Evolutionary conservation across 176 grass and related monocot species (phyloP), one percentile per base, ranked within the genome.

Genomic region (Eragrostis nindensis): DNA sequence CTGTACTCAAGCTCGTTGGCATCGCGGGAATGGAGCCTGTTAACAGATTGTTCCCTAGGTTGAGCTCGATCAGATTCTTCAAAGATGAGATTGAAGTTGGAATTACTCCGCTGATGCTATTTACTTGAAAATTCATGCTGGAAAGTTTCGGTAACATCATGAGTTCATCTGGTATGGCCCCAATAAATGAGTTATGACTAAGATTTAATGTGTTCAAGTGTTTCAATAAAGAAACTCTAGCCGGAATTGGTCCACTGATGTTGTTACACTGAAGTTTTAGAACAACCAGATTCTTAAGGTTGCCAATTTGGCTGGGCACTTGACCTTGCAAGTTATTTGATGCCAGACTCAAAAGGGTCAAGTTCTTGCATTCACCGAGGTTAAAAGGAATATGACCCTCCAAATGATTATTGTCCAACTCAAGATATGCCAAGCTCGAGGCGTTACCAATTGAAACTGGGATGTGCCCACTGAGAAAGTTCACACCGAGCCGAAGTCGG

Each of bases 381-480:
- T 86, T 39, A 5, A 18, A 40, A 3, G 85, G 79, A 53, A 94
- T 88, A 36, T 52, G 6, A 12, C 65, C 78, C 30, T 2, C 22
- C 47, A 90, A 68, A 0, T 74, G 30, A 65, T 94, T 94, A 12
- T 0, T 22, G 62, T 86, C 25, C 74, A 94, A 83, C 55, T 78
- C 82, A 9, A 90, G 42, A 75, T 83, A 73, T 25, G n/a, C 27
- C 66, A 94, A 73, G 29, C 0, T 8, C 5, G 41, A 62, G 17
- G 85, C 77, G 10, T 80, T 3, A 3, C 85, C 54, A 19, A 90
- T 80, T 36, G 88, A 19, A 2, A 46, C 21, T 70, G 88, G 88
- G 79, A 94, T 65, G n/a, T 49, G 63, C 30, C 91, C 91, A 92
- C 18, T 86, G 70, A 38, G 12, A 36, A 7, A 90, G 57, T 94